A percentile compares a stretch with the other conserved stretches of the same genome.
Conservation (phyloP, 495 filamentous ascomycete genomes). For the Hypoxylon crocopeplum region DNA sequence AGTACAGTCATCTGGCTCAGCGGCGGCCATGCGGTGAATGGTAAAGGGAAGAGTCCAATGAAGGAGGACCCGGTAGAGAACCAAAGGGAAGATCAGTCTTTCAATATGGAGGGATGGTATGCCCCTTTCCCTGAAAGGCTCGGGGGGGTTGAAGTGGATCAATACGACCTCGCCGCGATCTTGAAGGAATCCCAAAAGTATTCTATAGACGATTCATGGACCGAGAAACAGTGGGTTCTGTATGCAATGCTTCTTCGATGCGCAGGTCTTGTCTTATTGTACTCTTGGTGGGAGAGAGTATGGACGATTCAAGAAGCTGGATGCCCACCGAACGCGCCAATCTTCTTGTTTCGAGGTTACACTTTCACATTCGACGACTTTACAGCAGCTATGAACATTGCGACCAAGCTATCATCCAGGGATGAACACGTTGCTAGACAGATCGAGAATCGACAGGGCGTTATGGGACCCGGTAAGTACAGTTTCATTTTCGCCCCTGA, state of each 20-base stretch:
- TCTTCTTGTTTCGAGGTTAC: conserved; percentile 1
- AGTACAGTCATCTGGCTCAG: conserved; percentile 7
- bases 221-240: not conserved
- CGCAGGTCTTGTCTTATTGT: not conserved
- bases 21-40: not conserved
- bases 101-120: not conserved
- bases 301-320: conserved; percentile 22
- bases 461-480: not conserved
- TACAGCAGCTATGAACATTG: not conserved
- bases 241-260: not conserved
- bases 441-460: not conserved
- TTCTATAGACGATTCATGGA: not conserved
- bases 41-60: not conserved
- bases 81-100: not conserved
- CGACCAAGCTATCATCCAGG: not conserved
- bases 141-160: not conserved
- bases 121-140: not conserved
- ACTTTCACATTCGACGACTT: not conserved
- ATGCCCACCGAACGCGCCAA: not conserved
- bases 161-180: conserved; percentile 11
- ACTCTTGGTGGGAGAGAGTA: conserved; percentile 15
- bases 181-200: not conserved
- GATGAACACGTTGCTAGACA: not conserved
- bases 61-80: not conserved
- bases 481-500: not conserved